These are phyloP conservation scores for Cladosporium velox DNA, from an alignment of 2,329 filamentous ascomycete genomes.

Conservation along the genomic window DNA sequence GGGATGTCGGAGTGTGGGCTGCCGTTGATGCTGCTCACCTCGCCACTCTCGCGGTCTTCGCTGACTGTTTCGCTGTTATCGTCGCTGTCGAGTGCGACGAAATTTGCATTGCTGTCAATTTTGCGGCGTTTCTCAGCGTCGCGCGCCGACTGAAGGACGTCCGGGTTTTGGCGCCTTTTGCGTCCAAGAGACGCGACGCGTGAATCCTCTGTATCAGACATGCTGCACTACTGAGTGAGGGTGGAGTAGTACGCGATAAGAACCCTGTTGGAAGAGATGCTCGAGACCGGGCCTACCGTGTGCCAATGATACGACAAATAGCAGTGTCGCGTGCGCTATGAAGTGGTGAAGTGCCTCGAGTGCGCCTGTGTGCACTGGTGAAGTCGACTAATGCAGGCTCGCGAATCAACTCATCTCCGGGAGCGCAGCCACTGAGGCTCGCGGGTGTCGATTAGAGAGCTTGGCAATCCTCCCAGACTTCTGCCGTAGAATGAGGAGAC, in stretches of 20 bases:
- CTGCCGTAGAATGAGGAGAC: background rate
- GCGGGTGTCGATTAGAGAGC: background rate
- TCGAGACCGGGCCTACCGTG: background rate
- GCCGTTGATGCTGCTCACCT: constrained; percentile 13
- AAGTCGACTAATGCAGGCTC: constrained; percentile 4
- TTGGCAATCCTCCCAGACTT: constrained; percentile 8
- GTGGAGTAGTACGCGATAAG: background rate
- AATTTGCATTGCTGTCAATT: constrained; percentile 11
- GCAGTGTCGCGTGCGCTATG: constrained; percentile 8
- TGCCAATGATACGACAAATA: background rate
- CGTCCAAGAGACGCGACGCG: constrained; percentile 19
- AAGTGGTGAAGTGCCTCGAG: background rate
- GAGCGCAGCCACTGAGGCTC: background rate
- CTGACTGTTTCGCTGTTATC: constrained; percentile 18
- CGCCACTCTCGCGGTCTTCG: constrained; percentile 18
- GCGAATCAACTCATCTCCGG: constrained; percentile 1
- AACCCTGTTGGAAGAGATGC: background rate
- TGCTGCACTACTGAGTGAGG: constrained; percentile 3
- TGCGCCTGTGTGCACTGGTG: background rate
- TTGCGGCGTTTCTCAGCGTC: constrained; percentile 19
- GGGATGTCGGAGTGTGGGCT: background rate
- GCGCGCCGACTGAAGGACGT: constrained; percentile 10
- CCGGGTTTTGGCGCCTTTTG: constrained; percentile 14
- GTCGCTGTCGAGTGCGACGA: constrained; percentile 17
- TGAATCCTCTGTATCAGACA: constrained; percentile 21